Percentiles rank a stretch among this genome's conserved stretches.
phyloP scores from a whole-genome alignment of 768 basidiomycete species.

The Rubroboletus pulcherrimus region DNA sequence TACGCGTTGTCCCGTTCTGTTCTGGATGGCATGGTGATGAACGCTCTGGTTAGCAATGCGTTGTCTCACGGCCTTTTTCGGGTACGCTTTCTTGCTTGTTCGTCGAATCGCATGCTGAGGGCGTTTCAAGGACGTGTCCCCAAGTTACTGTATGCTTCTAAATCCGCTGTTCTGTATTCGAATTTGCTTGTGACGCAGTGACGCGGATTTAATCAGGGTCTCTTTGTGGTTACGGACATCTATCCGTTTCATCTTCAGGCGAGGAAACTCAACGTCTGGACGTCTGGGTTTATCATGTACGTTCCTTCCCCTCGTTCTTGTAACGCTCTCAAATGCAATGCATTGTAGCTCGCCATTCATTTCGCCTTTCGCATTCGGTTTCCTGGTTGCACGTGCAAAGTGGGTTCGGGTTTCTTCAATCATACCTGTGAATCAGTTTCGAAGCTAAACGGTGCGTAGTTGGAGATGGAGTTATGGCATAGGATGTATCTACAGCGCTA shows the following conservation, averaged over 20 bases:
- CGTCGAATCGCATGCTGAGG: background rate
- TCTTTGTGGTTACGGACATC: slow-evolving; percentile 46
- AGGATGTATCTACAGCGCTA: slow-evolving; percentile 43
- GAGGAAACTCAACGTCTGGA: slow-evolving; percentile 50
- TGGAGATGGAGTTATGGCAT: slow-evolving; percentile 55
- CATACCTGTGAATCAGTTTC: too few relatives aligned
- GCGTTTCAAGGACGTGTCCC: slow-evolving; percentile 41
- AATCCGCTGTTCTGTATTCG: background rate
- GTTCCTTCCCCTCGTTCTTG: slow-evolving; percentile 36
- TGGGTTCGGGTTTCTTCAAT: slow-evolving; percentile 7
- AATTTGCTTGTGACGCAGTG: background rate
- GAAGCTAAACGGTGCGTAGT: slow-evolving; percentile 18
- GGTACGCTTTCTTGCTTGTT: slow-evolving; percentile 14
- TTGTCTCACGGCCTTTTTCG: slow-evolving; percentile 32
- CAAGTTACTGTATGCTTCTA: slow-evolving; percentile 40
- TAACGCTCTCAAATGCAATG: slow-evolving; percentile 28
- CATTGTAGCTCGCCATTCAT: slow-evolving; percentile 30
- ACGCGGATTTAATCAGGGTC: slow-evolving; percentile 28
- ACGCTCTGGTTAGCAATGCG: slow-evolving; percentile 24
- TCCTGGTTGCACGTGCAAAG: slow-evolving; percentile 26
- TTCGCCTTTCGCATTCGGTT: slow-evolving; percentile 30
- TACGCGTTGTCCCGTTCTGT: slow-evolving; percentile 3
- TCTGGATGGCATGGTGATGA: background rate
- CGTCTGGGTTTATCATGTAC: slow-evolving; percentile 50
- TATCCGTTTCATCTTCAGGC: slow-evolving; percentile 55